Conservation (phyloP, 352 stramenopile genomes). For the Phytophthora aleatoria region DNA sequence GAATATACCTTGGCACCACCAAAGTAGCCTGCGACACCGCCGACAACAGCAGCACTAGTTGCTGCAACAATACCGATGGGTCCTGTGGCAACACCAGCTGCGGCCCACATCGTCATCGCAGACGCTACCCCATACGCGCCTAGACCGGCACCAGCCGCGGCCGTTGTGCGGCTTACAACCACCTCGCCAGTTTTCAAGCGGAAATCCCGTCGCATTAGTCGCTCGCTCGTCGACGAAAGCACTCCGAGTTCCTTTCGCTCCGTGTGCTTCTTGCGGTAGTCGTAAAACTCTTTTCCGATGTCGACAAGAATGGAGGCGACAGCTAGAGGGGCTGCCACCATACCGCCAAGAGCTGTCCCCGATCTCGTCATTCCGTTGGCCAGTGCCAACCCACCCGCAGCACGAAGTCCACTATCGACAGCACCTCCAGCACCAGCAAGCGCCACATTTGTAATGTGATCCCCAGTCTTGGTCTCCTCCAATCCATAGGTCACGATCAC, state of each 20-base stretch:
- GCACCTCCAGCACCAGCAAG: constrained; percentile 66
- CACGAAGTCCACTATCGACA: constrained; percentile 75
- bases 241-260: constrained; percentile 70
- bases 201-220: constrained; percentile 79
- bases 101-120: constrained; percentile 77
- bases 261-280: constrained; percentile 74
- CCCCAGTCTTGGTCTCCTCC: constrained; percentile 38
- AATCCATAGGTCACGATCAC: constrained; percentile 63
- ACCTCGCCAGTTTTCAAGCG: constrained; percentile 78
- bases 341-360: constrained; percentile 46
- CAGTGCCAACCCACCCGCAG: constrained; percentile 67
- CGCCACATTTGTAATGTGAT: constrained; percentile 57
- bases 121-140: constrained; percentile 77
- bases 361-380: constrained; percentile 68
- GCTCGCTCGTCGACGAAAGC: constrained; percentile 70
- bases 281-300: constrained; percentile 84
- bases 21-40: constrained; percentile 82
- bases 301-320: constrained; percentile 88
- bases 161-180: constrained; percentile 70
- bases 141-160: constrained; percentile 71
- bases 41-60: constrained; percentile 74
- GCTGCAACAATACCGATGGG: constrained; percentile 77
- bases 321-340: constrained; percentile 66
- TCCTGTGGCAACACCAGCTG: constrained; percentile 66
- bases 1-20: constrained; percentile 75